A percentile compares a stretch with the other conserved stretches of the same genome.
phyloP scores from a whole-genome alignment of 306 rosid genomes.

The Dicorynia guianensis region DNA sequence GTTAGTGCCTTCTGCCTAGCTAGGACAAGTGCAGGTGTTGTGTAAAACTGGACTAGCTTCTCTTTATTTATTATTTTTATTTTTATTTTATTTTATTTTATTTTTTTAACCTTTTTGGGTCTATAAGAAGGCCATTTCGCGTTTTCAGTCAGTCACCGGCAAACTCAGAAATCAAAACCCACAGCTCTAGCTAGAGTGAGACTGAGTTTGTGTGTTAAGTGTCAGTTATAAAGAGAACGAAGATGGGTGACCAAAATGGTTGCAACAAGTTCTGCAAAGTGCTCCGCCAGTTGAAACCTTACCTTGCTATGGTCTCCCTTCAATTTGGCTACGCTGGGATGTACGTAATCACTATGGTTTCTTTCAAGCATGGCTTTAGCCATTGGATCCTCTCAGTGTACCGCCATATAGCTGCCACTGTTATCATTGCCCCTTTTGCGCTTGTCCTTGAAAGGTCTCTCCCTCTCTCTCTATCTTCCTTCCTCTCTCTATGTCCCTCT shows the following conservation, averaged over 20 bases:
- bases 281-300: slow-evolving; percentile 64
- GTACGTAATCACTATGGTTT: slow-evolving; percentile 88
- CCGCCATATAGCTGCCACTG: slow-evolving; percentile 77
- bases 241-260: slow-evolving; percentile 51
- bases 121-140: slow-evolving; percentile 50
- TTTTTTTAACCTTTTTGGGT: slow-evolving; percentile 33
- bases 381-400: slow-evolving; percentile 83
- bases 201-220: slow-evolving; percentile 21
- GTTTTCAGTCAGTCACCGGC: slow-evolving; percentile 35
- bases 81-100: too few species aligned
- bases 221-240: slow-evolving; percentile 2
- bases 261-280: slow-evolving; percentile 16
- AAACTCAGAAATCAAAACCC: slow-evolving; percentile 38
- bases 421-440: slow-evolving; percentile 84
- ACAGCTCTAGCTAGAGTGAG: neutral
- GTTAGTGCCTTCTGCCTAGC: slow-evolving; percentile 38
- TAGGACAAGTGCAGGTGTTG: slow-evolving; percentile 34
- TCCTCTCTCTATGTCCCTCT: neutral
- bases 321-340: slow-evolving; percentile 90
- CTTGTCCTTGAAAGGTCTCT: slow-evolving; percentile 80
- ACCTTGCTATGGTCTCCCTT: slow-evolving; percentile 83
- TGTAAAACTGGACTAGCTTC: slow-evolving; percentile 35
- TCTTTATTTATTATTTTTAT: neutral
- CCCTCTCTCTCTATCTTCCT: slow-evolving; percentile 8
- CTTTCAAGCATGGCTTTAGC: slow-evolving; percentile 92